Base-by-base conservation (phyloP, 73 alveolate species). In the Uronychia binucleata region DNA sequence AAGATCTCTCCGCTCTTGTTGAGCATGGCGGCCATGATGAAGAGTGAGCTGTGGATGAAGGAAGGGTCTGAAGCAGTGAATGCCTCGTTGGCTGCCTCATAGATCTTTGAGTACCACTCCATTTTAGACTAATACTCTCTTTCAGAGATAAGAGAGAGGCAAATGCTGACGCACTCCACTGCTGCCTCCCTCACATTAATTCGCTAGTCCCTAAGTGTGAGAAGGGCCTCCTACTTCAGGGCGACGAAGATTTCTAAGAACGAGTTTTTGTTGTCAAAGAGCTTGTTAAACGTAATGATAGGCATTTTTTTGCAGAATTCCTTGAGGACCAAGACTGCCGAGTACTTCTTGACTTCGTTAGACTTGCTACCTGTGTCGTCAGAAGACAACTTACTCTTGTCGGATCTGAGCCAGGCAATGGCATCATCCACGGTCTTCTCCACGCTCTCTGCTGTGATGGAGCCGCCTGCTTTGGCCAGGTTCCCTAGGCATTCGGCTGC, bases 391-490 rank as follows among this genome's bases (percentile, higher is more conserved):
- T 79, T 79, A 1, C 34, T 59, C 78, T 79, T 74, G 26, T 74
- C 89, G 5, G 82, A 60, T 1, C 86, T 28, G 76, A 89, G 86
- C 95, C 95, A 89, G 26, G 77, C 74, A 13, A 89, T 76, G 28
- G 91, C 89, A 1, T 87, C 75, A 58, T 85, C 92, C 26, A 90
- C 74, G 28, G 86, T 81, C 30, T 78, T 77, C 59, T 84, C 92
- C 0, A 89, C 92, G 29, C 30, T 89, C 33, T 89, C 95, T 8
- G 95, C 91, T 19, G 92, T 83, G 26, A 84, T 59, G 46, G 85
- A 80, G 34, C 95, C 95, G 1, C 95, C 95, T 35, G 92, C 91
- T 75, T 85, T 89, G 26, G 95, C 95, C 0, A 90, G 90, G 58
- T 89, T 89, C 0, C 95, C 95, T 14, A 89, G 79, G 75, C 92